Evolutionary conservation across 768 basidiomycete genomes (phyloP).

Genomic region (Xanthoconium stramineum): DNA sequence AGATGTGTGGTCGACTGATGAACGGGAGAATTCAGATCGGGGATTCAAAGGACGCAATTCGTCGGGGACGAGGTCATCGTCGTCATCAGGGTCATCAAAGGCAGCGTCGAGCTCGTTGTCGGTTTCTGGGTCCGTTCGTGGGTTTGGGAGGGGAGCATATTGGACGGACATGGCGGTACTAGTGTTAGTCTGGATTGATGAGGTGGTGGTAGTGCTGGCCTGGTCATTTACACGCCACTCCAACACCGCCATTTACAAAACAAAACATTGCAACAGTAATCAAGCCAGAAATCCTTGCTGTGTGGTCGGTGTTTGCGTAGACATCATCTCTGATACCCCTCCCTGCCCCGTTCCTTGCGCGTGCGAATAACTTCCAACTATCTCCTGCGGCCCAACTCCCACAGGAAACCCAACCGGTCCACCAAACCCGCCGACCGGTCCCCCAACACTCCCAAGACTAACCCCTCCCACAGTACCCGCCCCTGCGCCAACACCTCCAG

Average conservation of each 20-base stretch:
- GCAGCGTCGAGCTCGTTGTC: slow-evolving; percentile 80
- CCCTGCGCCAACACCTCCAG: slow-evolving; percentile 14
- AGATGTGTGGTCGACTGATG: slow-evolving; percentile 20
- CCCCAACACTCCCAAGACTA: slow-evolving; percentile 23
- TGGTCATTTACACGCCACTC: background rate
- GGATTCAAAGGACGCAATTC: slow-evolving; percentile 54
- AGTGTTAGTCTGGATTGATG: background rate
- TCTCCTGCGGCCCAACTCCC: slow-evolving; percentile 20
- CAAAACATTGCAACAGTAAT: background rate
- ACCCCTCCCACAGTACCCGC: slow-evolving; percentile 8
- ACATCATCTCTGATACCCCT: slow-evolving; percentile 12
- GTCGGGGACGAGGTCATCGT: slow-evolving; percentile 36
- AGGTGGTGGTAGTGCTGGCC: background rate
- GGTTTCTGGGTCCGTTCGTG: slow-evolving; percentile 44
- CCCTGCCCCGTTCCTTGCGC: slow-evolving; percentile 9
- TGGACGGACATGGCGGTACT: slow-evolving; percentile 44
- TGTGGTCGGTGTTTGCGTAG: slow-evolving; percentile 6
- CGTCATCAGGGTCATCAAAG: slow-evolving; percentile 77
- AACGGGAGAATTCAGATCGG: slow-evolving; percentile 23
- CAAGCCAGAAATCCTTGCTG: slow-evolving; percentile 23
- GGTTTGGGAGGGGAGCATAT: slow-evolving; percentile 68
- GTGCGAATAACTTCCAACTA: slow-evolving; percentile 14
- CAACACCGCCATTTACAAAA: slow-evolving; percentile 11
- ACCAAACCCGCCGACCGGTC: slow-evolving; percentile 29
- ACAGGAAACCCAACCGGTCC: slow-evolving; percentile 26